Base-by-base conservation (phyloP, 257 asterid species). In the Solanum lignicaule region DNA sequence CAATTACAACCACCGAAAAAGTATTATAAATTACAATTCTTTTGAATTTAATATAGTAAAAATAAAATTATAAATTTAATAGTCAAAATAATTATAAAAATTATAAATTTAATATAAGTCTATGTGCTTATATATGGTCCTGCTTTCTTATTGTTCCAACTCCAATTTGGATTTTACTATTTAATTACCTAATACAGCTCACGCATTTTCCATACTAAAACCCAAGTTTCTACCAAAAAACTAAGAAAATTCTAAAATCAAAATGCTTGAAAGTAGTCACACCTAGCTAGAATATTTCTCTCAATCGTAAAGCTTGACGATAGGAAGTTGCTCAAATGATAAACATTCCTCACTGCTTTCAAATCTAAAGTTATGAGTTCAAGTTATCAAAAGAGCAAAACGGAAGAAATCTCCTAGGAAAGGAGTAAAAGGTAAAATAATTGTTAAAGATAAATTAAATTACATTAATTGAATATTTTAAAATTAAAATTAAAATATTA, bases 261-360 rank as follows among this genome's bases (percentile, higher is more conserved):
- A 69, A 32, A 6, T 72, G 81, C 81, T 72, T 72, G 81, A 72
- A 72, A 72, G 7, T 72, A 33, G 27, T 72, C 43, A 18, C 15
- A 9, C 11, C 15, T 4, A 4, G 62, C 62, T 52, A 72, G 15
- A 72, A 8, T 71, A 71, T 71, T 68, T 27, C 9, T 3, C 33
- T 18, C n/a, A 55, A 55, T 55, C 0, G 1, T 55, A 0, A 7
- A 18, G 65, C 39, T 36, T 36, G 65, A 58, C 12, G 0, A 55
- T 0, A 58, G 7, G 2, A 0, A 20, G 1, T 0, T 58, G 12
- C 0, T 58, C 66, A 2, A 10, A 18, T 55, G n/a, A 2, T 55
- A 55, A 55, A 18, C 0, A 55, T 6, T 1, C 10, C 0, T 18
- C 4, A 55, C 5, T 52, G 18, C 0, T 21, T 20, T 58, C 2